Conservation (phyloP, 2,329 filamentous ascomycete species). For the Ophiostoma novo-ulmi region DNA sequence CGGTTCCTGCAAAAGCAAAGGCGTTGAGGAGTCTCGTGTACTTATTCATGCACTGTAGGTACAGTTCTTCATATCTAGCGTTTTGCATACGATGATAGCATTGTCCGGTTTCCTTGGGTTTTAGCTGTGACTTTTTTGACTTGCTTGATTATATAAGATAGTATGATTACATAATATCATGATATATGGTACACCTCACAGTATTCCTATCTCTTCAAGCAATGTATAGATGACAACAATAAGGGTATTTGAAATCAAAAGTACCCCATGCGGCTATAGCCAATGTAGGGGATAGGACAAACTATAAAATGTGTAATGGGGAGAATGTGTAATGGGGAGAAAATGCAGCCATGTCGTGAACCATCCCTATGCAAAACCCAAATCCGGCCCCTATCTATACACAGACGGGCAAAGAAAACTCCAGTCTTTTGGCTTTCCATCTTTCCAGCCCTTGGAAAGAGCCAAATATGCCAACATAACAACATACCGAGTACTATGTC, state of each 20-base stretch:
- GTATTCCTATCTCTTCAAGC: no score
- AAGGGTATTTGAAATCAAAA: not conserved
- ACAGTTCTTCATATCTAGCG: not conserved
- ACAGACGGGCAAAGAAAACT: not conserved
- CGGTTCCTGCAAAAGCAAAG: not conserved
- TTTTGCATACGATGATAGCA: not conserved
- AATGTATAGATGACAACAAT: not conserved
- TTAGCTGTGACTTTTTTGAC: no score
- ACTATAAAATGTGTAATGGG: not conserved
- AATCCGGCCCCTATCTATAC: not conserved
- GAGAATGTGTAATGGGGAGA: not conserved
- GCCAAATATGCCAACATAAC: not conserved
- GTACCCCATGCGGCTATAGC: not conserved
- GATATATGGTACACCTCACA: no score
- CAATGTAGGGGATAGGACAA: not conserved
- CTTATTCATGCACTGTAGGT: not conserved
- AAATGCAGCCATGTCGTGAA: not conserved
- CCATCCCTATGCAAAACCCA: not conserved
- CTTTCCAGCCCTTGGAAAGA: constrained; percentile 4
- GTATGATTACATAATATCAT: no score
- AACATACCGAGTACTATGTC: not conserved
- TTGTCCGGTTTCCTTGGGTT: no score
- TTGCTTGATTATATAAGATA: no score
- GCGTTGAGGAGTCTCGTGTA: not conserved
- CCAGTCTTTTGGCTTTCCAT: not conserved